Percentiles rank a stretch among this genome's conserved stretches.
phyloP scores from a whole-genome alignment of 2,329 filamentous ascomycete genomes.

The Camillea tinctor region DNA sequence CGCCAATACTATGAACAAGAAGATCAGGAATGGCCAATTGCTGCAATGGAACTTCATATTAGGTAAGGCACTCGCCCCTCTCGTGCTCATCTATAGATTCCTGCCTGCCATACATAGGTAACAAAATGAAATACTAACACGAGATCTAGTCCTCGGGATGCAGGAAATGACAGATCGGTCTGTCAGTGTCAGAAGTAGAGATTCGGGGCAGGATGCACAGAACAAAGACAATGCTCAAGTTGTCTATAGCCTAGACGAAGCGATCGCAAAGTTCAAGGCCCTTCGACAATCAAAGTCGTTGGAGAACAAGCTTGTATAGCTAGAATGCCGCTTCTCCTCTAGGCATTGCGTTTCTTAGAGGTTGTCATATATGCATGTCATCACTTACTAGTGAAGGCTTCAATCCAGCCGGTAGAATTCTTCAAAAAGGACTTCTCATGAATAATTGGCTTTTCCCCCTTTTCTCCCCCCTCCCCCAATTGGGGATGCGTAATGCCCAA shows the following conservation, averaged over 20 bases:
- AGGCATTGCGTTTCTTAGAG: not conserved
- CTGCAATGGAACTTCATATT: conserved; percentile 84
- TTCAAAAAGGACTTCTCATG: not conserved
- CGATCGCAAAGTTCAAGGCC: conserved; percentile 19
- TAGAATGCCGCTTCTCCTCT: not conserved
- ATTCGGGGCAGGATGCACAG: conserved; percentile 22
- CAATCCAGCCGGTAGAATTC: not conserved
- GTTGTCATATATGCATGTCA: not conserved
- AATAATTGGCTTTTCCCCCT: not conserved
- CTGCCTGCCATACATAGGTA: not conserved
- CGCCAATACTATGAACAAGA: conserved; percentile 84
- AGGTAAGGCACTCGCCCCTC: conserved; percentile 48
- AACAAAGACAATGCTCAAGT: conserved; percentile 23
- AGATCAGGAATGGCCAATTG: conserved; percentile 79
- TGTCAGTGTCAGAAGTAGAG: conserved; percentile 26
- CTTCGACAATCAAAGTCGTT: conserved; percentile 9
- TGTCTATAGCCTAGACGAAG: conserved; percentile 22
- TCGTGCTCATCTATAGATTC: not conserved
- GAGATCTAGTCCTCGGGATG: conserved; percentile 22
- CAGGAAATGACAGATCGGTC: conserved; percentile 26
- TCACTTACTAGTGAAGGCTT: not conserved
- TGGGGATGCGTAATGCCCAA: not conserved
- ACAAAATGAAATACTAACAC: not conserved
- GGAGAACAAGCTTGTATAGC: conserved; percentile 13
- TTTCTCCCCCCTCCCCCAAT: too few relatives aligned